These are phyloP conservation scores for Mycena sp. DNA, from an alignment of 1,284 basidiomycete genomes.

Conservation along the genomic window DNA sequence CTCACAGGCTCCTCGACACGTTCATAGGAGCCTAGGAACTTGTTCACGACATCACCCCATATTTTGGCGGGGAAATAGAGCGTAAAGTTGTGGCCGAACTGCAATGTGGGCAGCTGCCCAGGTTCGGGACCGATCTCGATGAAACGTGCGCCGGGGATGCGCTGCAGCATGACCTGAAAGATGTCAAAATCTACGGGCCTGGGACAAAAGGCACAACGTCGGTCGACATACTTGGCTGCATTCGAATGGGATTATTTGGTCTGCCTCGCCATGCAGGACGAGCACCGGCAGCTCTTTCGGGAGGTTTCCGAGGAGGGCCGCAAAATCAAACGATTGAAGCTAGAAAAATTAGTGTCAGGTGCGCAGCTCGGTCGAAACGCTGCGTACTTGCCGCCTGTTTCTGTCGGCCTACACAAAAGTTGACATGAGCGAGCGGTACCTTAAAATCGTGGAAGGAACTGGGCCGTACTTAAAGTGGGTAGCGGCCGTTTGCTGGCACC, in stretches of 20 bases:
- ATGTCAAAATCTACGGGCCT: slow-evolving; percentile 30
- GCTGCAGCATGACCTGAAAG: slow-evolving; percentile 43
- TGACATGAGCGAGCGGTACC: slow-evolving; percentile 2
- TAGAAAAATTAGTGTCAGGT: slow-evolving; percentile 18
- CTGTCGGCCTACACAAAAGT: slow-evolving; percentile 15
- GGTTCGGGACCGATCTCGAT: slow-evolving; percentile 45
- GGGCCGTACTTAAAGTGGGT: slow-evolving; percentile 19
- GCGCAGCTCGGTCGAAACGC: background rate
- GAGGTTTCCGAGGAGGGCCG: slow-evolving; percentile 41
- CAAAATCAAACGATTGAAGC: slow-evolving; percentile 47
- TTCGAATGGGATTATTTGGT: slow-evolving; percentile 46
- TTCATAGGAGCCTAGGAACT: slow-evolving; percentile 36
- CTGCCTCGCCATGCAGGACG: slow-evolving; percentile 53
- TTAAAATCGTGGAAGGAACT: background rate
- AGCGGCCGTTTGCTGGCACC: slow-evolving; percentile 15
- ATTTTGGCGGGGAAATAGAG: slow-evolving; percentile 54
- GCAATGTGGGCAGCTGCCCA: slow-evolving; percentile 49
- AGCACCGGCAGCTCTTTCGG: slow-evolving; percentile 44
- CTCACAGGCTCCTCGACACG: too few relatives aligned
- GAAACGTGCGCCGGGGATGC: slow-evolving; percentile 47
- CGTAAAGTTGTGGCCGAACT: slow-evolving; percentile 56
- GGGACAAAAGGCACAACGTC: too few relatives aligned
- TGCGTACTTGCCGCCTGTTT: slow-evolving; percentile 17
- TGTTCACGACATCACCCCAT: slow-evolving; percentile 51
- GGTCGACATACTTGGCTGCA: slow-evolving; percentile 14